Conservation (phyloP, 2,329 filamentous ascomycete genomes). For the Fusarium buharicum region DNA sequence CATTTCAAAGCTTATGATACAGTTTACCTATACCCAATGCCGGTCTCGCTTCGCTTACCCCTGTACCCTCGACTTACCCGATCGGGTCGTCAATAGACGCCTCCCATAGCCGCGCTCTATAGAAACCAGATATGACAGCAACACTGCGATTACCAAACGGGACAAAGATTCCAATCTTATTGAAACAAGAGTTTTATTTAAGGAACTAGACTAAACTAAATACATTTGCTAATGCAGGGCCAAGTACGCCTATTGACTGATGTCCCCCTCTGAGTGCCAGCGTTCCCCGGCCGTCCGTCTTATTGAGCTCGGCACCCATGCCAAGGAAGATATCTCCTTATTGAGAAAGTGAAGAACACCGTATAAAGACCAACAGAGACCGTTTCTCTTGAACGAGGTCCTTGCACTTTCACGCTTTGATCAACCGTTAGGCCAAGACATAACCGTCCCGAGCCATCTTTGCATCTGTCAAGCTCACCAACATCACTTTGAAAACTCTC, state of each 20-base stretch:
- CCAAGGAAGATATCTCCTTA: not conserved
- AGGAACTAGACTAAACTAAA: not conserved
- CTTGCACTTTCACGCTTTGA: slow-evolving; percentile 26
- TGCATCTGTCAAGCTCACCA: slow-evolving; percentile 14
- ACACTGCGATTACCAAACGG: slow-evolving; percentile 18
- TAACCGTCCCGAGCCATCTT: slow-evolving; percentile 16
- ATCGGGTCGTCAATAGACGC: slow-evolving; percentile 52
- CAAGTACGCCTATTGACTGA: slow-evolving; percentile 15
- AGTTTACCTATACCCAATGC: not conserved
- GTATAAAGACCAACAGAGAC: slow-evolving; percentile 21
- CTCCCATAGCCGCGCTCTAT: slow-evolving; percentile 46
- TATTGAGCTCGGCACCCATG: slow-evolving; percentile 20
- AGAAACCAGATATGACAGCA: slow-evolving; percentile 17
- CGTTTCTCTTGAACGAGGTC: slow-evolving; percentile 12
- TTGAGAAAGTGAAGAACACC: slow-evolving; percentile 10
- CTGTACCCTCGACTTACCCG: slow-evolving; percentile 34
- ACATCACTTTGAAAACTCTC: slow-evolving; percentile 17
- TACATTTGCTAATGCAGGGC: slow-evolving; percentile 26
- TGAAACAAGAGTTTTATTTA: not conserved
- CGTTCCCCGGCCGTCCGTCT: slow-evolving; percentile 10
- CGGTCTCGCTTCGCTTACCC: slow-evolving; percentile 11
- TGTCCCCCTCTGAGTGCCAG: slow-evolving; percentile 1
- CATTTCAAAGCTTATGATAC: not conserved
- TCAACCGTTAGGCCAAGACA: slow-evolving; percentile 36
- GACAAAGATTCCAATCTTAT: slow-evolving; percentile 19